Conservation (phyloP, 2,329 filamentous ascomycete species). For the Diaporthe caulivora region DNA sequence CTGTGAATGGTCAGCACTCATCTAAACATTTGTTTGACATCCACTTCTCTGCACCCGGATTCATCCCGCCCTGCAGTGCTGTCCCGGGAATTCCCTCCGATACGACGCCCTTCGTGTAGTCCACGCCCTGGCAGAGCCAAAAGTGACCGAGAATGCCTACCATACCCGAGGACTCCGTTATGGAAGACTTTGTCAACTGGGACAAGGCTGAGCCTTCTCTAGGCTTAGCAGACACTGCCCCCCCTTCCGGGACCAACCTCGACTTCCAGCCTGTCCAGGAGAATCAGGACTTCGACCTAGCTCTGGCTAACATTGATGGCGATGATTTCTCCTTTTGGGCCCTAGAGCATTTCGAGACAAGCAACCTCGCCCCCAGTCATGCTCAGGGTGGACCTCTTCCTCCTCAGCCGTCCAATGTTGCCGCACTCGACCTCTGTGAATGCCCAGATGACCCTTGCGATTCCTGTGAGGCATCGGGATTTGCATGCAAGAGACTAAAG, state of each 20-base stretch:
- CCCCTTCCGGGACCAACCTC: constrained; percentile 52
- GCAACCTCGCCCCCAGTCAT: constrained; percentile 48
- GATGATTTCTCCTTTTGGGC: constrained; percentile 72
- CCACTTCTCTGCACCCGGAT: constrained; percentile 27
- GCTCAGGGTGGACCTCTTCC: constrained; percentile 8
- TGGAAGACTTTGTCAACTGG: constrained; percentile 76
- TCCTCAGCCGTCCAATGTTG: constrained; percentile 37
- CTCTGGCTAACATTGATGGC: constrained; percentile 67
- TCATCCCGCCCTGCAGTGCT: constrained; percentile 19
- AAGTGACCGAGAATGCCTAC: constrained; percentile 39
- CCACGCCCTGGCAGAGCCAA: constrained; percentile 28
- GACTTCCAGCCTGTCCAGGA: constrained; percentile 43
- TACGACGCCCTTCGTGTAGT: constrained; percentile 35
- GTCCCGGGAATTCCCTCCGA: constrained; percentile 19
- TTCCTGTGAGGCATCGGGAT: constrained; percentile 64
- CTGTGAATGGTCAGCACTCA: constrained; percentile 30
- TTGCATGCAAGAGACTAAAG: constrained; percentile 70
- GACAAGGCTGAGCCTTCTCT: constrained; percentile 59
- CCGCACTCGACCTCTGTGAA: constrained; percentile 54
- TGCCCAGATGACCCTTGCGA: constrained; percentile 62
- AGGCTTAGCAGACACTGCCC: constrained; percentile 43
- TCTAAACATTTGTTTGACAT: constrained; percentile 19
- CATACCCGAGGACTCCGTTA: constrained; percentile 43
- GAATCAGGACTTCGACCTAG: constrained; percentile 62
- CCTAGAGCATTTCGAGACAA: constrained; percentile 67